Evolutionary conservation across 345 rosid genomes (phyloP).

Genomic region (Bruguiera gymnorhiza): DNA sequence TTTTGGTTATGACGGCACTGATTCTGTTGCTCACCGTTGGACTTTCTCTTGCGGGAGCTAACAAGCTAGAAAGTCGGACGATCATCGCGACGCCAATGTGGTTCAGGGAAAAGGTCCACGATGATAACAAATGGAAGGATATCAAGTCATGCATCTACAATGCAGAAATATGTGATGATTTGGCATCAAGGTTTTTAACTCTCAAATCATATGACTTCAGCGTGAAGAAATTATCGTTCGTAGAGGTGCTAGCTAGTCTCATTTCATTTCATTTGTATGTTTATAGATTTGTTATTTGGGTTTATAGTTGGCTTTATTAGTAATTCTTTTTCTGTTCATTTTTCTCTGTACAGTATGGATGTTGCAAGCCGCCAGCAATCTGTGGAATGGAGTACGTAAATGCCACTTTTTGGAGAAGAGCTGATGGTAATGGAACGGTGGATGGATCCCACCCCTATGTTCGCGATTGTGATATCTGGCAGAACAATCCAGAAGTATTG

Average conservation of each 20-base stretch:
- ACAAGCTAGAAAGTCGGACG: slow-evolving; percentile 43
- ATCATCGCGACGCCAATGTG: slow-evolving; percentile 55
- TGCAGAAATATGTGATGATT: slow-evolving; percentile 42
- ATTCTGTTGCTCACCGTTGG: slow-evolving; percentile 55
- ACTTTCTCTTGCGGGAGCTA: slow-evolving; percentile 52
- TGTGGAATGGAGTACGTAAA: slow-evolving; percentile 61
- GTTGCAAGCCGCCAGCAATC: slow-evolving; percentile 63
- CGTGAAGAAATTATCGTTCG: slow-evolving; percentile 37
- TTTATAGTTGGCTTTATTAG: not conserved
- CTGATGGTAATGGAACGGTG: not conserved
- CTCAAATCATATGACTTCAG: slow-evolving; percentile 37
- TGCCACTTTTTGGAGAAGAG: slow-evolving; percentile 56
- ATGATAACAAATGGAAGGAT: slow-evolving; percentile 44
- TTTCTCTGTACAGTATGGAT: slow-evolving; percentile 51
- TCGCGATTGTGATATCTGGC: slow-evolving; percentile 57
- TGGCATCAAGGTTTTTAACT: slow-evolving; percentile 20
- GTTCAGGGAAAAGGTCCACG: slow-evolving; percentile 47
- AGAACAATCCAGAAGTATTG: slow-evolving; percentile 36
- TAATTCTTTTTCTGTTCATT: not conserved
- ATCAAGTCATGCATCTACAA: slow-evolving; percentile 64
- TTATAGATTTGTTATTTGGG: not conserved
- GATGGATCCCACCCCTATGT: not conserved
- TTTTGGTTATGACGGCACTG: slow-evolving; percentile 48
- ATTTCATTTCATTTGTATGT: not conserved
- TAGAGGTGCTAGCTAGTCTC: slow-evolving; percentile 63